These are phyloP conservation scores for Pseudomonodictys pantanalensis DNA, from an alignment of 495 filamentous ascomycete genomes.

Conservation along the genomic window DNA sequence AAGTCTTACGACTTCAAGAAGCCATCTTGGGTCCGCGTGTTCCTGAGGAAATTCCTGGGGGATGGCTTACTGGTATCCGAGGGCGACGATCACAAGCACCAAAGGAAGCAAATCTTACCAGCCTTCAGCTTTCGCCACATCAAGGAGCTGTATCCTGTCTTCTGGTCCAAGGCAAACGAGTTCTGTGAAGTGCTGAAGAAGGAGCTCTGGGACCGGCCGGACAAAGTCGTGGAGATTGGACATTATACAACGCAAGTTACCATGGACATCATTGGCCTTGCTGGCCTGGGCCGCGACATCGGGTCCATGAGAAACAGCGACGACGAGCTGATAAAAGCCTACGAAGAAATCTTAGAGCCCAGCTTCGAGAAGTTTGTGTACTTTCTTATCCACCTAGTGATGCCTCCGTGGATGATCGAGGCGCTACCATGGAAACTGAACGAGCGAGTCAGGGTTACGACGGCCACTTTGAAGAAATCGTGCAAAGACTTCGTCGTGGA, in stretches of 20 bases:
- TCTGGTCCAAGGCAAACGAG: slow-evolving; percentile 48
- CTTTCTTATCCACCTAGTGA: slow-evolving; percentile 47
- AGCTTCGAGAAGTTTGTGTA: slow-evolving; percentile 50
- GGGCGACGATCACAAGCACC: slow-evolving; percentile 40
- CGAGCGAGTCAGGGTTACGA: slow-evolving; percentile 27
- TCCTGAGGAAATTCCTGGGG: slow-evolving; percentile 36
- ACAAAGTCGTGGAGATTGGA: slow-evolving; percentile 35
- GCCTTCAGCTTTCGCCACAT: slow-evolving; percentile 39
- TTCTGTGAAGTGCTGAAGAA: slow-evolving; percentile 34
- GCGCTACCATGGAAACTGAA: slow-evolving; percentile 34
- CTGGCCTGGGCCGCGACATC: slow-evolving; percentile 38
- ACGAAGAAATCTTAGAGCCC: slow-evolving; percentile 49
- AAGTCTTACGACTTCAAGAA: slow-evolving; percentile 54
- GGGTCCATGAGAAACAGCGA: slow-evolving; percentile 34
- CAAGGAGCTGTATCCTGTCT: slow-evolving; percentile 40
- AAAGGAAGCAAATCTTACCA: slow-evolving; percentile 40
- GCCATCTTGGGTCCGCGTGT: slow-evolving; percentile 43
- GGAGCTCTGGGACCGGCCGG: slow-evolving; percentile 28
- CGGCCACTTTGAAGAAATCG: slow-evolving; percentile 23
- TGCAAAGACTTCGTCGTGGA: slow-evolving; percentile 35
- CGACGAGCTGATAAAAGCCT: slow-evolving; percentile 35
- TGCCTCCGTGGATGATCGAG: slow-evolving; percentile 39
- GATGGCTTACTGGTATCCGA: slow-evolving; percentile 39
- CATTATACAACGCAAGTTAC: slow-evolving; percentile 37
- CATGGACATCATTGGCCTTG: slow-evolving; percentile 41